Conservation (phyloP, 495 filamentous ascomycete species). For the Paragyromitra xinjiangensis region DNA sequence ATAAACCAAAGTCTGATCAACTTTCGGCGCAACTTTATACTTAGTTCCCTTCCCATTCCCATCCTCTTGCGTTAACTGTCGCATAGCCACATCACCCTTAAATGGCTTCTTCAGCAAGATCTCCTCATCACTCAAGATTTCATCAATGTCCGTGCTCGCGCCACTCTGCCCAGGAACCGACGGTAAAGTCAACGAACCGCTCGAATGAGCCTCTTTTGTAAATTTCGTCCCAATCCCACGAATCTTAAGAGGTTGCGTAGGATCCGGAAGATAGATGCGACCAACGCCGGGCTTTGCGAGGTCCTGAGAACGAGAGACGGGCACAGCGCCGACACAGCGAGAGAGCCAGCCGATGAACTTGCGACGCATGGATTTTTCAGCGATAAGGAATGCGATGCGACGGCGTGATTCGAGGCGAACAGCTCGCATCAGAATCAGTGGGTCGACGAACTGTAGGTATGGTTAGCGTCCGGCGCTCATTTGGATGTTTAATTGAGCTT, state of each 20-base stretch:
- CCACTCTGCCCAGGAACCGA: conserved; percentile 76
- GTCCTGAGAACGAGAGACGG: conserved; percentile 90
- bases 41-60: conserved; percentile 76
- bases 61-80: conserved; percentile 79
- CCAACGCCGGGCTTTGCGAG: conserved; percentile 79
- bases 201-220: conserved; percentile 73
- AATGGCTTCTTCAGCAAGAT: conserved; percentile 86
- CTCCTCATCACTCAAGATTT: conserved; percentile 82
- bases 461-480: conserved; percentile 8
- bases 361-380: conserved; percentile 88
- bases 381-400: conserved; percentile 89
- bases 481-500: neutral
- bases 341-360: conserved; percentile 87
- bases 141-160: conserved; percentile 79
- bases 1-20: conserved; percentile 93
- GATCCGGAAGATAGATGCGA: conserved; percentile 89
- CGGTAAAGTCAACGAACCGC: conserved; percentile 86
- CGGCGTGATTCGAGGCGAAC: conserved; percentile 84
- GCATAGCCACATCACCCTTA: conserved; percentile 71
- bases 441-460: conserved; percentile 83
- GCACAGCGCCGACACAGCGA: conserved; percentile 80
- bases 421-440: conserved; percentile 89
- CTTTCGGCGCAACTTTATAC: conserved; percentile 90
- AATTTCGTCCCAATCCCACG: conserved; percentile 90
- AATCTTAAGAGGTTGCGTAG: conserved; percentile 82